Base-by-base conservation (phyloP, 2,329 filamentous ascomycete genomes). In the Ceratocystis variospora region DNA sequence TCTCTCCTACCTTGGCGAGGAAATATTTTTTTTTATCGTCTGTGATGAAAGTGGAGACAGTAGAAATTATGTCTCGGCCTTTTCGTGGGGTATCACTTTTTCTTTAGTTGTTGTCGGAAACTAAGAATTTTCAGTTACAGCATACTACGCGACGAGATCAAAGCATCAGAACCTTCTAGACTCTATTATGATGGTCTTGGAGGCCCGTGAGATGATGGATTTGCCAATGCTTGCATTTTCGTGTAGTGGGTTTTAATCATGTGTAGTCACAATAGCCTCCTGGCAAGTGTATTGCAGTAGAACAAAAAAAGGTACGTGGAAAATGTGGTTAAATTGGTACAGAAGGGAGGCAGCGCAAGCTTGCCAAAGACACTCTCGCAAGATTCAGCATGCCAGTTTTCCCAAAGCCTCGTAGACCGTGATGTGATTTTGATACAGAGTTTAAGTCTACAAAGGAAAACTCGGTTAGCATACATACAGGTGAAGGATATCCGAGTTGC, bases 251-350 rank as follows among this genome's bases (percentile, higher is more conserved):
- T 37, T 61, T 41, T 15, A 15, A 61, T 61, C 63, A 65, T 66
- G 57, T 66, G 57, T 63, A 12, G 61, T 67, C 65, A 67, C 65
- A 61, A 25, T 44, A 61, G 53, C 25, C 62, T 53, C 46, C 59
- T 59, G 50, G 50, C 66, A 59, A 61, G 28, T 55, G 31, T 28
- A 61, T 55, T 53, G 41, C n/a, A 53, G 45, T 41, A 64, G 61
- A 50, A 62, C 61, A 57, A 37, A 45, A 67, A 57, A 68, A 61
- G 63, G 62, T 66, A 68, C 61, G 67, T 65, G 68, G 57, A 66
- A 66, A 66, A 67, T 68, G 65, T 68, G 62, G 65, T 66, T 66
- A 68, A 68, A 68, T 68, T 68, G 64, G 65, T 66, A 68, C 67
- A 67, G 57, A 66, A 66, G 67, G 67, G 67, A 68, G 46, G 65